These are phyloP conservation scores for Talaromyces wortmannii DNA, from an alignment of 495 filamentous ascomycete genomes.

Conservation along the genomic window DNA sequence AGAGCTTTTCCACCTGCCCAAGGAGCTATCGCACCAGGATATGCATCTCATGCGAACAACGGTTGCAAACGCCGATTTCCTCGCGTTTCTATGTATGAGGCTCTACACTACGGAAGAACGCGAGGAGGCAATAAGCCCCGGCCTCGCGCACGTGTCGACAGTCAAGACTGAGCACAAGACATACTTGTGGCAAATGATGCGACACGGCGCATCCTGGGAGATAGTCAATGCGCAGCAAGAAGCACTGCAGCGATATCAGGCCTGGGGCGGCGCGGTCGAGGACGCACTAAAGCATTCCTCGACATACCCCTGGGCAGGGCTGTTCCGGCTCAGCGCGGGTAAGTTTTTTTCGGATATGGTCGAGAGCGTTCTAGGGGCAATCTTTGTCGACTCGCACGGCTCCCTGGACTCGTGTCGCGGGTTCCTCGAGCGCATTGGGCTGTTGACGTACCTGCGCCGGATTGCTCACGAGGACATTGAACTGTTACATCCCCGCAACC, in stretches of 20 bases:
- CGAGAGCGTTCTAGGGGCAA: constrained; percentile 74
- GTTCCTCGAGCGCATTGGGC: constrained; percentile 57
- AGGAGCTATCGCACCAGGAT: constrained; percentile 46
- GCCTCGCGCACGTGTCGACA: constrained; percentile 7
- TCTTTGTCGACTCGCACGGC: constrained; percentile 73
- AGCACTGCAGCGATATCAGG: constrained; percentile 40
- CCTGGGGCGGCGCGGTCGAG: constrained; percentile 41
- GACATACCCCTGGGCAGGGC: constrained; percentile 68
- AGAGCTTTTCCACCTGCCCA: constrained; percentile 36
- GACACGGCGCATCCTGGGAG: constrained; percentile 16
- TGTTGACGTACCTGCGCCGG: constrained; percentile 55
- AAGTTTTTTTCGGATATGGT: constrained; percentile 87
- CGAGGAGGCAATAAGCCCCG: constrained; percentile 10
- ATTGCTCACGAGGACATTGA: constrained; percentile 53
- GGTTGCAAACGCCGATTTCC: constrained; percentile 75
- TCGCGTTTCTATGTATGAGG: constrained; percentile 76
- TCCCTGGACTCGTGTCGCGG: constrained; percentile 44
- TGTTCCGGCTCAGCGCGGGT: constrained; percentile 56
- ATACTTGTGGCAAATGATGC: constrained; percentile 65
- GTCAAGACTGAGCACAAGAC: constrained; percentile 12
- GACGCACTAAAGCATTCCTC: constrained; percentile 35
- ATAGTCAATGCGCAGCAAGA: constrained; percentile 20
- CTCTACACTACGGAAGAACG: constrained; percentile 13
- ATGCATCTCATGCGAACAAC: constrained; percentile 75
- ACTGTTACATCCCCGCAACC: constrained; percentile 69